Base-by-base conservation (phyloP, 2,329 filamentous ascomycete species). In the Magnaporthales sp. region DNA sequence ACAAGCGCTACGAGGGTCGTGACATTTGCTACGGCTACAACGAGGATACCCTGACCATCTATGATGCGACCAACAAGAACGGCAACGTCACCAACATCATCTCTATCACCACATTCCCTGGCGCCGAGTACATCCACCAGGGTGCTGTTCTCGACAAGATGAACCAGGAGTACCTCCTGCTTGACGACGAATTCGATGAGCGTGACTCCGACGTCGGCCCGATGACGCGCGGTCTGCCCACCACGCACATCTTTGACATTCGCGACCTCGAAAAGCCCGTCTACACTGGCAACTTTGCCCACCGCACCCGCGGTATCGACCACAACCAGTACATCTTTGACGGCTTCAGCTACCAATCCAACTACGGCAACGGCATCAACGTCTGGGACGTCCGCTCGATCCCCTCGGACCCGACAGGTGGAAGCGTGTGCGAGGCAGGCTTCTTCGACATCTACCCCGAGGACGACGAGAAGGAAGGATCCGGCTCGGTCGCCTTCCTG, bases 1-100 rank as follows among this genome's bases (percentile, higher is more conserved):
- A 85, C 68, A 74, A 73, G 31, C 70, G 76, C 26, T 86, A 81
- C 72, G 72, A 75, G 2, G 82, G 80, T 24, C 76, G 75, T 1
- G 82, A 86, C 66, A 84, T 86, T 70, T 86, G 84, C 79, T 85
- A 84, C 71, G 81, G 79, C 68, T 86, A 83, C 76, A 84, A 85
- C 70, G 82, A 83, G 69, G 81, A 83, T 68, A 79, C 79, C 0
- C 71, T 84, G 51, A 83, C 81, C 54, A 81, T 83, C 62, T 64
- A 64, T 26, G 63, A 64, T 19, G 63, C 30, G 38, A 60, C 22
- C 15, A 11, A 60, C 38, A 64, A 64, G 15, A 27, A 10, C 22
- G 32, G 63, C 63, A 64, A 64, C 32, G 62, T 63, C 63, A 54
- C 77, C 64, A 78, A 73, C 27, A 77, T 85, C 68, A 79, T 86